phyloP scores from a whole-genome alignment of 2,329 filamentous ascomycete genomes.

The Colletotrichum karsti region DNA sequence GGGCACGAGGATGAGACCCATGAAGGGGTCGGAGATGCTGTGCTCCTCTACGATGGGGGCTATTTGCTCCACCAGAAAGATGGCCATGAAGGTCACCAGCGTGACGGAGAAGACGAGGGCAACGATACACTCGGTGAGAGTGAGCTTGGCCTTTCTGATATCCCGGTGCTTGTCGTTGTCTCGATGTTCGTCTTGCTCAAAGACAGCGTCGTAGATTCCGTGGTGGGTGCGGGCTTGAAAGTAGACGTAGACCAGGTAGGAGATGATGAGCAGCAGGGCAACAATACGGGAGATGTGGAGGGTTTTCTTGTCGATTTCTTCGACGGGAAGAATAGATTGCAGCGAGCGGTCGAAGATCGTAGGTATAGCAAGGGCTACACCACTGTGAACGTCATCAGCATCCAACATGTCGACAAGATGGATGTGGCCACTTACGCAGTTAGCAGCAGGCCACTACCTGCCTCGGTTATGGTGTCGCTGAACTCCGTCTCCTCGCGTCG shows the following conservation, averaged over 20 bases:
- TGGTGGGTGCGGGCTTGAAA: constrained; percentile 84
- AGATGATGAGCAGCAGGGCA: constrained; percentile 74
- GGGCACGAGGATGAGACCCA: constrained; percentile 80
- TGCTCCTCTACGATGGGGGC: constrained; percentile 59
- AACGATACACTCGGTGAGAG: constrained; percentile 75
- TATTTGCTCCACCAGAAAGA: constrained; percentile 79
- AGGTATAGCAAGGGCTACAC: constrained; percentile 51
- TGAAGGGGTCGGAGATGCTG: constrained; percentile 60
- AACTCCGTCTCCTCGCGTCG: constrained; percentile 75
- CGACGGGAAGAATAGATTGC: constrained; percentile 19
- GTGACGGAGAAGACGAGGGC: constrained; percentile 71
- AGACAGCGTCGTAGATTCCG: constrained; percentile 78
- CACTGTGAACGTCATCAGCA: constrained; percentile 18
- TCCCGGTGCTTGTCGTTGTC: constrained; percentile 73
- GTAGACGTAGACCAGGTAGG: constrained; percentile 72
- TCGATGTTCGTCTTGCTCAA: constrained; percentile 74
- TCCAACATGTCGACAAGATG: constrained; percentile 21
- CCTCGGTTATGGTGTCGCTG: constrained; percentile 79
- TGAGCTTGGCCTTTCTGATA: constrained; percentile 71
- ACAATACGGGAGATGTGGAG: constrained; percentile 76
- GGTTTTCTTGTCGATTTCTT: constrained; percentile 58
- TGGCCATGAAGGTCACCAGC: constrained; percentile 77
- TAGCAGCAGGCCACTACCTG: constrained; percentile 78
- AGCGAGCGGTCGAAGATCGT: constrained; percentile 63
- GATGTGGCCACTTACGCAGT: constrained; percentile 70